Evolutionary conservation across 116 monocot species (phyloP), one percentile per base, ranked within the genome.

Genomic region (Papilionanthe hybrid): DNA sequence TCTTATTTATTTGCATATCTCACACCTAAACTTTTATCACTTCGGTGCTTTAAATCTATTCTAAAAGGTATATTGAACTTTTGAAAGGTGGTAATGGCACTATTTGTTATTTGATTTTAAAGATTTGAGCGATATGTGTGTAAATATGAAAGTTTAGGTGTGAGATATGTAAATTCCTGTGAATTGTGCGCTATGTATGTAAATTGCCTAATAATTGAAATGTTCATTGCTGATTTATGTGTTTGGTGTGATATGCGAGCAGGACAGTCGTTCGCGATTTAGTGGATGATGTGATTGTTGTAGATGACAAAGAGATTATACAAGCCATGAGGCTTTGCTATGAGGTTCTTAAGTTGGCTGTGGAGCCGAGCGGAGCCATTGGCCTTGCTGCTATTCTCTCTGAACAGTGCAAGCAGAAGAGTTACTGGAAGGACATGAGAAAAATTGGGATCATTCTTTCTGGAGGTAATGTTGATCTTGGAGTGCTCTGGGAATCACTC

Each of bases 261-360:
- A 98, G 97, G 97, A 92, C 97, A 0, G 88, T 98, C 19, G 91
- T 98, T 30, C 80, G 97, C 19, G 97, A 98, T 80, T 81, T 98
- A 67, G 97, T 98, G 66, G 97, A 98, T 79, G 97, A 83, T 67
- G 75, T 98, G 25, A 90, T 98, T 72, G 84, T 78, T n/a, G 91
- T 98, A 2, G 90, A 88, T 48, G 97, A 98, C 66, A 29, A 41
- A 4, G 90, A 89, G 76, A 98, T 98, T 55, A 68, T 92, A 13
- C 85, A 92, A 81, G 97, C 97, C 72, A 94, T 98, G 97, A 88
- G 77, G 79, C 78, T 98, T 89, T 94, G 92, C 78, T 98, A 88
- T 56, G 97, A 94, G 84, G 84, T 98, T 80, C 87, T 98, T 71
- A 98, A 98, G 81, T 90, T 94, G 63, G 94, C 87, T 2, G 88